phyloP scores from a whole-genome alignment of 2,329 filamentous ascomycete species.

The Penicillium sp. region DNA sequence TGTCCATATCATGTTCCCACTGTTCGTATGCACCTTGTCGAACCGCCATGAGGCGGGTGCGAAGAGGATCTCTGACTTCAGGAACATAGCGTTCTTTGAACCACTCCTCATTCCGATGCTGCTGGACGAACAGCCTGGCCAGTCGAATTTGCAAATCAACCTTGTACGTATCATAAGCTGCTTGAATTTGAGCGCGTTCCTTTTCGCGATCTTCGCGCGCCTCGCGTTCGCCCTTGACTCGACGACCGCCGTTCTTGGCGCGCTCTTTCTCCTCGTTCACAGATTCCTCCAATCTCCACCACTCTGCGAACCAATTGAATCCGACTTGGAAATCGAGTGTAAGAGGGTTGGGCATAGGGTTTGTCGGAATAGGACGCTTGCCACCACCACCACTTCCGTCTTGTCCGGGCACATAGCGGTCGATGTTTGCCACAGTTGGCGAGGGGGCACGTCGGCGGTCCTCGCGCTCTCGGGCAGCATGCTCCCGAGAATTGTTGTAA shows the following conservation, averaged over 20 bases:
- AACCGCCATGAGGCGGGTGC: conserved; percentile 73
- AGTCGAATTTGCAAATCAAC: conserved; percentile 67
- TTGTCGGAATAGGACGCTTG: conserved; percentile 53
- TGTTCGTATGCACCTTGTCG: conserved; percentile 76
- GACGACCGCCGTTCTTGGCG: conserved; percentile 58
- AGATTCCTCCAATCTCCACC: conserved; percentile 64
- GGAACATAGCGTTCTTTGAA: conserved; percentile 93
- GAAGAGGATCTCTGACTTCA: conserved; percentile 74
- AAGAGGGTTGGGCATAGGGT: conserved; percentile 62
- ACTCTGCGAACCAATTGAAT: conserved; percentile 68
- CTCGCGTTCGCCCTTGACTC: conserved; percentile 62
- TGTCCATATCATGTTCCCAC: conserved; percentile 85
- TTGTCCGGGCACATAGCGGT: conserved; percentile 65
- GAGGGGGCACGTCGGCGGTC: conserved; percentile 59
- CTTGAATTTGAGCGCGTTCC: conserved; percentile 63
- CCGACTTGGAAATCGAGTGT: conserved; percentile 65
- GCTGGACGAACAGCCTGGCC: conserved; percentile 84
- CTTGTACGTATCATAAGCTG: conserved; percentile 66
- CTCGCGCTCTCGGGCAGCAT: conserved; percentile 54
- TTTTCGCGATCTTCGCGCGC: conserved; percentile 62
- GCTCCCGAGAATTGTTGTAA: conserved; percentile 47
- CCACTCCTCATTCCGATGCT: conserved; percentile 96
- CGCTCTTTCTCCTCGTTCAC: conserved; percentile 66
- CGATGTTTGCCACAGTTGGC: conserved; percentile 58
- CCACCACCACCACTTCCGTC: conserved; percentile 48